Conservation (phyloP, 805 yeast species). For the Pichia heedii region DNA sequence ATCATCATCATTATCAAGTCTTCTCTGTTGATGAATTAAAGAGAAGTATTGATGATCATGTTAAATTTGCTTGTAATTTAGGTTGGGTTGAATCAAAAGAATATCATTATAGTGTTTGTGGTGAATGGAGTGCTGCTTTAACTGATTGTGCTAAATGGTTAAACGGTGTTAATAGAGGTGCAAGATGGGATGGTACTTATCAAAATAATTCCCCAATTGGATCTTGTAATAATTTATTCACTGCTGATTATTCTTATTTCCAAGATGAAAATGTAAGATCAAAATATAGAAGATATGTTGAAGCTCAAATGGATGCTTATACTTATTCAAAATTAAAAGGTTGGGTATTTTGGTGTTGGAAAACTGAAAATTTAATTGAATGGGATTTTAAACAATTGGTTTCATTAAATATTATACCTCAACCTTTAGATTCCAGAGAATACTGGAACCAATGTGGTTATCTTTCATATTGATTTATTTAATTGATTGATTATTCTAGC, state of each 20-base stretch:
- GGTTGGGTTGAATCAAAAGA: conserved; percentile 36
- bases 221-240: conserved; percentile 49
- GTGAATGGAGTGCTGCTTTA: conserved; percentile 89
- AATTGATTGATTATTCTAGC: no score
- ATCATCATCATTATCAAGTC: conserved; percentile 89
- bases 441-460: conserved; percentile 27
- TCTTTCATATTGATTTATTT: background rate
- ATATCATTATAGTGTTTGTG: conserved; percentile 66
- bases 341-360: conserved; percentile 94
- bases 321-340: conserved; percentile 48
- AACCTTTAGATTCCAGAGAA: conserved; percentile 43
- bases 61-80: conserved; percentile 44
- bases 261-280: conserved; percentile 40
- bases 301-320: conserved; percentile 85
- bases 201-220: conserved; percentile 38
- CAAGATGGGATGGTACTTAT: conserved; percentile 66
- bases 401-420: conserved; percentile 61
- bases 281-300: conserved; percentile 62
- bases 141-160: conserved; percentile 88
- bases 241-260: conserved; percentile 40
- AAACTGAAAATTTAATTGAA: conserved; percentile 73
- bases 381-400: conserved; percentile 73
- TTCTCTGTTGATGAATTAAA: conserved; percentile 57
- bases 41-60: conserved; percentile 51
- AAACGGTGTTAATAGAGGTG: conserved; percentile 78